Evolutionary conservation across 192 early-diverging fungal genomes (phyloP).

Genomic region (Pilobolus umbonatus): DNA sequence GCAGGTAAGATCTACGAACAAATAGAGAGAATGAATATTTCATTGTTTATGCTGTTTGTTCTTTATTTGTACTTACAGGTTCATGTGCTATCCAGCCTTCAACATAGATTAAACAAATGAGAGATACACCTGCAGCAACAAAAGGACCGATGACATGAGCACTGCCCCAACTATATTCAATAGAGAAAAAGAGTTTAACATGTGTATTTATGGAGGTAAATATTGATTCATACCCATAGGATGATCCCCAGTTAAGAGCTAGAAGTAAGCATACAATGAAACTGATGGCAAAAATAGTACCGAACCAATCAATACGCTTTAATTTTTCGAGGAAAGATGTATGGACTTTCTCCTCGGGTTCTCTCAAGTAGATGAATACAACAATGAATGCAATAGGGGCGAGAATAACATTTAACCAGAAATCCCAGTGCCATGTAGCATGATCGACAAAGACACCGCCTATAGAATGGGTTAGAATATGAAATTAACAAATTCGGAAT

Average conservation of each 20-base stretch:
- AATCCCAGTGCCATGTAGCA: slow-evolving; percentile 66
- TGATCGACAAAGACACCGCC: slow-evolving; percentile 69
- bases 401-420: slow-evolving; percentile 42
- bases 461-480: too few relatives aligned
- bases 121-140: slow-evolving; percentile 31
- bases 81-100: slow-evolving; percentile 55
- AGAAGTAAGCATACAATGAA: slow-evolving; percentile 50
- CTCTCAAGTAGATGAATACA: slow-evolving; percentile 37
- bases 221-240: slow-evolving; percentile 42
- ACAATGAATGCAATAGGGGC: slow-evolving; percentile 7
- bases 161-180: slow-evolving; percentile 41
- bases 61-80: slow-evolving; percentile 40
- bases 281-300: slow-evolving; percentile 46
- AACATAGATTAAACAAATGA: slow-evolving; percentile 37
- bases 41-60: background rate
- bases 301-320: slow-evolving; percentile 55
- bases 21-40: background rate
- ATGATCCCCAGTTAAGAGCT: slow-evolving; percentile 59
- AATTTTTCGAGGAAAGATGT: slow-evolving; percentile 45
- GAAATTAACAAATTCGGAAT: background rate
- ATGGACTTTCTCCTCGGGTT: slow-evolving; percentile 36
- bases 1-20: slow-evolving; percentile 28
- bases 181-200: background rate
- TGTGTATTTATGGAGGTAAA: background rate
- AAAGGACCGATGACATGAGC: slow-evolving; percentile 52